Base-by-base conservation (phyloP, 2,329 filamentous ascomycete species). In the Penicillium paneum region DNA sequence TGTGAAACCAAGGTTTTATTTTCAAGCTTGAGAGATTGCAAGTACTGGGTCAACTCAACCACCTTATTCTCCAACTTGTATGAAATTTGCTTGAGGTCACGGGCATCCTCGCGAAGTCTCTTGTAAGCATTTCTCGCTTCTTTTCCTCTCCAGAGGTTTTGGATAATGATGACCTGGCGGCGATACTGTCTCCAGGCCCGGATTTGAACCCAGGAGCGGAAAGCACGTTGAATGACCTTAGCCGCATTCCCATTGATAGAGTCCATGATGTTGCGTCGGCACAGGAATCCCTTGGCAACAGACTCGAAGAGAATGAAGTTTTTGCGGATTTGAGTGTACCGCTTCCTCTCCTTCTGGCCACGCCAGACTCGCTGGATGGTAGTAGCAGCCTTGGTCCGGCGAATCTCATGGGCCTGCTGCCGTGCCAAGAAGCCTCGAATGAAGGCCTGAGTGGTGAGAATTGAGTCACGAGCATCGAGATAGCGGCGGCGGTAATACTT, bases 21-120 rank as follows among this genome's bases (percentile, higher is more conserved):
- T 77, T 96, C 90, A 59, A 87, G 84, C 79, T 96, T 96, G 82
- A 96, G 88, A 10, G 91, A 87, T 62, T 94, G 92, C 65, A 99
- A 77, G 46, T 88, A 90, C 74, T 99, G 94, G 1, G 94, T 99
- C 68, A 99, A 83, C 78, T 99, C 94, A 59, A 99, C 91, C 59
- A 99, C 94, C 85, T 99, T 99, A 83, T 99, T 97, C 75, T 99
- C 94, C 66, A 99, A 80, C 80, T 96, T 97, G 81, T 99, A 99
- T 2, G 94, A 97, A 65, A 99, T 99, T 76, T 97, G 93, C 81
- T 97, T 97, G 73, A 99, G 84, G 79, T 99, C 95, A 70, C 94
- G 89, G 62, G 94, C 94, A 76, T 99, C 94, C 75, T 97, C 92
- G 64, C 94, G 90, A 58, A 96, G 78, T 65, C 80, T 85, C 84